phyloP scores from a whole-genome alignment of 768 basidiomycete species.

The Pleurotus pulmonarius region DNA sequence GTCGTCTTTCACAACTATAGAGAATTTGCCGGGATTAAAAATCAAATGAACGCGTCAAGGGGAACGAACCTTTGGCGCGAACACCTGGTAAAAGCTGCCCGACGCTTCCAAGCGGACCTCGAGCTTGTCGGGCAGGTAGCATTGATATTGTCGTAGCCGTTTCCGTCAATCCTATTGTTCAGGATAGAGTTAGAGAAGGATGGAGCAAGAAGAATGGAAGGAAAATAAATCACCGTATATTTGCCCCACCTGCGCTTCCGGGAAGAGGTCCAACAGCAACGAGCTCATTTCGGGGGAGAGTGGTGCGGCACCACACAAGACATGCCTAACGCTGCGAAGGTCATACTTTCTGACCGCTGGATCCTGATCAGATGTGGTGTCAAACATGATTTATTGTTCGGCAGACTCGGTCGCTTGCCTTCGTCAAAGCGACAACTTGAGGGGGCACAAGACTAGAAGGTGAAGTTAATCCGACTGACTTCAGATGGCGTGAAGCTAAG shows the following conservation, averaged over 20 bases:
- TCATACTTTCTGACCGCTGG: slow-evolving; percentile 40
- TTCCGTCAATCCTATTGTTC: slow-evolving; percentile 24
- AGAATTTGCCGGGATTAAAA: not conserved
- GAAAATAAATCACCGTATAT: slow-evolving; percentile 43
- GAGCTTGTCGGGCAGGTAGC: slow-evolving; percentile 35
- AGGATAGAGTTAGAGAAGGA: not conserved
- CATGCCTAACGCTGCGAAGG: slow-evolving; percentile 32
- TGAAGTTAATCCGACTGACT: slow-evolving; percentile 24
- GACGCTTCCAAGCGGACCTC: slow-evolving; percentile 34
- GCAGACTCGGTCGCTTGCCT: slow-evolving; percentile 40
- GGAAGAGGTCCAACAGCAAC: slow-evolving; percentile 41
- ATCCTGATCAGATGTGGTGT: slow-evolving; percentile 26
- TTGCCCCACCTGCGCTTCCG: slow-evolving; percentile 52
- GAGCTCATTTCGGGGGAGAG: slow-evolving; percentile 48
- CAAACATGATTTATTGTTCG: slow-evolving; percentile 28
- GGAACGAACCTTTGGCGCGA: slow-evolving; percentile 11
- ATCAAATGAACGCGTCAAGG: not conserved
- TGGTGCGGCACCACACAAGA: slow-evolving; percentile 56
- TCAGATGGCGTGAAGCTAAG: slow-evolving; percentile 4
- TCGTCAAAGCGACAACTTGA: slow-evolving; percentile 45
- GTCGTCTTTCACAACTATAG: slow-evolving; percentile 37
- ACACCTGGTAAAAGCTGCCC: slow-evolving; percentile 6
- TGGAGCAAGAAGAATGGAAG: not conserved
- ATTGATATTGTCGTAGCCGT: slow-evolving; percentile 44
- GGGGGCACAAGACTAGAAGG: slow-evolving; percentile 40